phyloP scores from a whole-genome alignment of 106 monocot species.

The Chionographis japonica region DNA sequence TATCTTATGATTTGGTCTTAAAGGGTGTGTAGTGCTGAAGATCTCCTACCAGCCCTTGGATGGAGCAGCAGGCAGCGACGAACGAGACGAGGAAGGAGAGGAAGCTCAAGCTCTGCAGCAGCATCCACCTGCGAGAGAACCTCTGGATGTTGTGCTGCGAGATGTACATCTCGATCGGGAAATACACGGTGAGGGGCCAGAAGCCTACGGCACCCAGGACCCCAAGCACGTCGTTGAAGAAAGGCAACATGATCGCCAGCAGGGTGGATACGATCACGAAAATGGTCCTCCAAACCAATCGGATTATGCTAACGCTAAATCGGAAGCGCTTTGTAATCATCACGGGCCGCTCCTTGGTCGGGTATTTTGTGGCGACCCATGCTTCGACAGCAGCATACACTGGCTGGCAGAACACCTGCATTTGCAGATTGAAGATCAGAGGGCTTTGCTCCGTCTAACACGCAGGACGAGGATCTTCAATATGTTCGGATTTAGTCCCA shows the following conservation, averaged over 20 bases:
- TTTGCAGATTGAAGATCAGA: background rate
- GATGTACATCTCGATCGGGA: slow-evolving; percentile 64
- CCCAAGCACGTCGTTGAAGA: slow-evolving; percentile 63
- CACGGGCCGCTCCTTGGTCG: slow-evolving; percentile 19
- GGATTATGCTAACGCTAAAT: slow-evolving; percentile 20
- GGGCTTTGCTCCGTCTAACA: too few relatives aligned
- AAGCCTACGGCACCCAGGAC: slow-evolving; percentile 59
- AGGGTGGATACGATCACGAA: slow-evolving; percentile 42
- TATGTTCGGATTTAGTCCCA: too few relatives aligned
- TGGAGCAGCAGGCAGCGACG: slow-evolving; percentile 45
- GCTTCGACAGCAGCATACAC: slow-evolving; percentile 42
- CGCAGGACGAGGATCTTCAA: too few relatives aligned
- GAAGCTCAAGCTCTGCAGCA: slow-evolving; percentile 36
- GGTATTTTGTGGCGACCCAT: slow-evolving; percentile 7
- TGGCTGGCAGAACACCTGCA: slow-evolving; percentile 61
- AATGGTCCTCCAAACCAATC: slow-evolving; percentile 42
- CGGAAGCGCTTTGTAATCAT: slow-evolving; percentile 1
- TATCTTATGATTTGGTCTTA: slow-evolving; percentile 28
- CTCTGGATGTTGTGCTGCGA: slow-evolving; percentile 13
- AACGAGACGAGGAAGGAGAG: slow-evolving; percentile 50
- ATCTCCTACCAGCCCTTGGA: slow-evolving; percentile 32
- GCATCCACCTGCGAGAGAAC: slow-evolving; percentile 27
- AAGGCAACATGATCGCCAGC: slow-evolving; percentile 57
- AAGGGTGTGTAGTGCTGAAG: slow-evolving; percentile 47
- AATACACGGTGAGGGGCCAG: slow-evolving; percentile 71